These are phyloP conservation scores for Syzygium oleosum DNA, from an alignment of 345 rosid genomes.

Conservation along the genomic window DNA sequence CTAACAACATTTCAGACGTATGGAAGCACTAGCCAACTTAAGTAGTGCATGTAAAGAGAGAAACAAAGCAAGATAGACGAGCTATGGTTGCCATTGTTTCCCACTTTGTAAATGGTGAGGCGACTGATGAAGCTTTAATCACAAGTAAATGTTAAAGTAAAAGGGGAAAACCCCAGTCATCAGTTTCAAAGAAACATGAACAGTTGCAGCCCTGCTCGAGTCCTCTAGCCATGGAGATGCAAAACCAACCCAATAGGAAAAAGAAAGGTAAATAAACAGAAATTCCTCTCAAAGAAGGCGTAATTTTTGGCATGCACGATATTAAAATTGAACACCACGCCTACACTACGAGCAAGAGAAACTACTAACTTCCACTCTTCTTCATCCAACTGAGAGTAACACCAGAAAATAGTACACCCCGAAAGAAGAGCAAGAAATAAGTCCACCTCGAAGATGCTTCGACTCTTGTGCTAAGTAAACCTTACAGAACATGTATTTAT, in stretches of 20 bases:
- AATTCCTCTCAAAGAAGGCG: not conserved
- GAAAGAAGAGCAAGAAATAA: not conserved
- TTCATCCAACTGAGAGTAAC: not conserved
- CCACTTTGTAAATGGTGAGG: not conserved
- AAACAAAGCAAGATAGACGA: not conserved
- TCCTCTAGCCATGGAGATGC: not conserved
- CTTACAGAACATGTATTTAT: not conserved
- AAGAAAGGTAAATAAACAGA: not conserved
- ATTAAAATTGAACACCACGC: not conserved
- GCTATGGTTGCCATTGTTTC: not conserved
- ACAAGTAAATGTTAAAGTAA: not conserved
- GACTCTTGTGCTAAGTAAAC: not conserved
- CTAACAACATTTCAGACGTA: not conserved
- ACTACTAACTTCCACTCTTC: not conserved
- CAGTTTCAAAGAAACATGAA: not conserved
- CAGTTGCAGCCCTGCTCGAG: not conserved
- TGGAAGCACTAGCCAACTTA: not conserved
- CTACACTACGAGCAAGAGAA: not conserved
- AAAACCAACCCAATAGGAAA: not conserved
- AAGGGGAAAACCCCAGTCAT: not conserved
- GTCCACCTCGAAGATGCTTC: not conserved
- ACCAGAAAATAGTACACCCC: not conserved
- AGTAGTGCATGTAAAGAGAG: not conserved
- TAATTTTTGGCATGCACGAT: not conserved
- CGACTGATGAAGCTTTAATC: not conserved